A percentile compares a stretch with the other conserved stretches of the same genome.
Evolutionary conservation across 176 grass and related monocot genomes (phyloP).

Genomic region (Coix lacrymajobi): DNA sequence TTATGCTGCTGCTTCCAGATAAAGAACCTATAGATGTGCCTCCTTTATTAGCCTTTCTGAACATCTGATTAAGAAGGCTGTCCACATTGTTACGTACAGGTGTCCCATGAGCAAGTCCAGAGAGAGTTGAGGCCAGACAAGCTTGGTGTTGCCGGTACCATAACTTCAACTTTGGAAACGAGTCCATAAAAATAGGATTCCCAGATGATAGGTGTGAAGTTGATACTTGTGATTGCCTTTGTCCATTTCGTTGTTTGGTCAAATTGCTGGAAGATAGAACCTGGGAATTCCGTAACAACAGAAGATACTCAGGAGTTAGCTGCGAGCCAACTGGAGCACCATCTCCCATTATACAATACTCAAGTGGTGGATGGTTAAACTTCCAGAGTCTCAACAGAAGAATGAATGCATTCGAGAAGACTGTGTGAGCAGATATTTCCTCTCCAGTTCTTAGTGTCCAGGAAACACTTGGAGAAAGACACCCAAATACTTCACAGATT

Average conservation of each 20-base stretch:
- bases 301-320: constrained; percentile 91
- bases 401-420: constrained; percentile 98
- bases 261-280: constrained; percentile 30
- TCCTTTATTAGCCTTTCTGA: constrained; percentile 74
- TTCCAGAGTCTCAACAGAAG: constrained; percentile 97
- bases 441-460: constrained; percentile 60
- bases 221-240: constrained; percentile 22
- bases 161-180: constrained; percentile 88
- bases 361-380: constrained; percentile 94
- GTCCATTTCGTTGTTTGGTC: constrained; percentile 36
- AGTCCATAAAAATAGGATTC: constrained; percentile 87
- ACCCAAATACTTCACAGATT: constrained; percentile 93
- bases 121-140: constrained; percentile 96
- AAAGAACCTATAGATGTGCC: constrained; percentile 53
- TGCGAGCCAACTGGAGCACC: constrained; percentile 93
- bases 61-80: constrained; percentile 90
- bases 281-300: constrained; percentile 72
- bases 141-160: constrained; percentile 97
- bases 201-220: constrained; percentile 33
- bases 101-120: constrained; percentile 77
- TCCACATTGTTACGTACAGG: constrained; percentile 87
- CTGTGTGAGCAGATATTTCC: constrained; percentile 68
- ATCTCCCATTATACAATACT: constrained; percentile 91
- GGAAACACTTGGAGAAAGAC: constrained; percentile 67
- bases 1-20: constrained; percentile 85